Evolutionary conservation across 2,329 filamentous ascomycete species (phyloP).

Genomic region (Nannizzia gypsea): DNA sequence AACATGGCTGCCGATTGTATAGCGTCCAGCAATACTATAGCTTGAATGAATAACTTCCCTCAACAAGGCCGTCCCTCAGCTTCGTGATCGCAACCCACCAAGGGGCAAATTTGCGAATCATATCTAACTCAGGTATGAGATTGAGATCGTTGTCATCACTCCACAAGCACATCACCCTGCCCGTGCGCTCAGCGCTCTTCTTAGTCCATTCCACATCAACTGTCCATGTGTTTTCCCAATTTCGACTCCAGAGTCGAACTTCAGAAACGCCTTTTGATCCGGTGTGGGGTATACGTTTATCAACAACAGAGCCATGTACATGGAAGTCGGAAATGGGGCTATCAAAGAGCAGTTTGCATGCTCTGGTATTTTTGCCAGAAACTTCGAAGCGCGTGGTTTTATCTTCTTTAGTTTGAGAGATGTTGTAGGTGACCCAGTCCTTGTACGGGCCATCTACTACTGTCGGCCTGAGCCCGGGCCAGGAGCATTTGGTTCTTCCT

Average conservation of each 20-base stretch:
- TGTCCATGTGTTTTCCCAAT: constrained; percentile 65
- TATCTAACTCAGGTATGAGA: constrained; percentile 71
- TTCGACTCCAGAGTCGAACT: constrained; percentile 69
- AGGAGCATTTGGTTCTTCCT: constrained; percentile 52
- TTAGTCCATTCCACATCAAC: constrained; percentile 58
- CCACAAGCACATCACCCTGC: constrained; percentile 69
- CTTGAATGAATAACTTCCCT: constrained; percentile 58
- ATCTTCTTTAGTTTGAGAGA: constrained; percentile 36
- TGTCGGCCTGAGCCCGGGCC: constrained; percentile 55
- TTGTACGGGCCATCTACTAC: constrained; percentile 43
- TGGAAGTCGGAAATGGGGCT: constrained; percentile 52
- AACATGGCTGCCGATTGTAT: neutral
- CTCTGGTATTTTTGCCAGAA: constrained; percentile 61
- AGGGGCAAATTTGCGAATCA: constrained; percentile 63
- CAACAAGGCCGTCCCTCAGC: constrained; percentile 63
- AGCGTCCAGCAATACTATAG: neutral
- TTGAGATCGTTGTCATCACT: constrained; percentile 65
- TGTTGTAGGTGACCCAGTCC: constrained; percentile 58
- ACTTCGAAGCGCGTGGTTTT: constrained; percentile 51
- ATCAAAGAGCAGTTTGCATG: constrained; percentile 63
- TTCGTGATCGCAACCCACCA: constrained; percentile 71
- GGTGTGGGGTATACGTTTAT: constrained; percentile 52
- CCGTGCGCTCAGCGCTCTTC: constrained; percentile 39
- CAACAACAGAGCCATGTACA: constrained; percentile 48
- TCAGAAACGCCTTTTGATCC: constrained; percentile 53